Evolutionary conservation across 257 asterid species (phyloP).

Genomic region (Striga asiatica): DNA sequence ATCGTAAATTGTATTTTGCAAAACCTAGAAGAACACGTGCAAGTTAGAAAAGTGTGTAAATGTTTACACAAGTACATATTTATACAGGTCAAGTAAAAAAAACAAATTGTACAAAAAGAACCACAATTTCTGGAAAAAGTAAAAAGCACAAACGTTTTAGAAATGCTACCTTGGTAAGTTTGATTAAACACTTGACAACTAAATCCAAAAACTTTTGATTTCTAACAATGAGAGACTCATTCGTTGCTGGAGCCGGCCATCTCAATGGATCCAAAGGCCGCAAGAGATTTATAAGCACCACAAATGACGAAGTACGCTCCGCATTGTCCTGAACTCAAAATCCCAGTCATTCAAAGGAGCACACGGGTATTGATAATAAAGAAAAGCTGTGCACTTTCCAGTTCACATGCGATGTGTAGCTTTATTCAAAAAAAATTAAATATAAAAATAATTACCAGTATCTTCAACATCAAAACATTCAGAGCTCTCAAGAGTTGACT

Average conservation of each 20-base stretch:
- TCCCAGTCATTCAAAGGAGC: slow-evolving; percentile 14
- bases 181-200: slow-evolving; percentile 95
- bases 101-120: not conserved
- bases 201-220: slow-evolving; percentile 95
- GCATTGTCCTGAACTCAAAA: slow-evolving; percentile 69
- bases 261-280: slow-evolving; percentile 92
- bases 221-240: slow-evolving; percentile 59
- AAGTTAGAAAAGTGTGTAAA: too few relatives aligned
- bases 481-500: slow-evolving; percentile 94
- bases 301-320: slow-evolving; percentile 87
- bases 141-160: not conserved
- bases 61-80: too few relatives aligned
- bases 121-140: not conserved
- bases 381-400: not conserved
- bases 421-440: not conserved
- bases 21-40: slow-evolving; percentile 78
- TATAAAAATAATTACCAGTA: slow-evolving; percentile 41
- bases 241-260: slow-evolving; percentile 89
- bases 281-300: slow-evolving; percentile 81
- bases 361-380: slow-evolving; percentile 2
- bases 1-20: slow-evolving; percentile 85
- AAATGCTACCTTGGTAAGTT: slow-evolving; percentile 78
- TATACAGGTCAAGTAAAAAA: not conserved
- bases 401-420: slow-evolving; percentile 2
- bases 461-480: slow-evolving; percentile 95